phyloP scores from a whole-genome alignment of 139 green algal genomes.

The Nannochloris sp. region DNA sequence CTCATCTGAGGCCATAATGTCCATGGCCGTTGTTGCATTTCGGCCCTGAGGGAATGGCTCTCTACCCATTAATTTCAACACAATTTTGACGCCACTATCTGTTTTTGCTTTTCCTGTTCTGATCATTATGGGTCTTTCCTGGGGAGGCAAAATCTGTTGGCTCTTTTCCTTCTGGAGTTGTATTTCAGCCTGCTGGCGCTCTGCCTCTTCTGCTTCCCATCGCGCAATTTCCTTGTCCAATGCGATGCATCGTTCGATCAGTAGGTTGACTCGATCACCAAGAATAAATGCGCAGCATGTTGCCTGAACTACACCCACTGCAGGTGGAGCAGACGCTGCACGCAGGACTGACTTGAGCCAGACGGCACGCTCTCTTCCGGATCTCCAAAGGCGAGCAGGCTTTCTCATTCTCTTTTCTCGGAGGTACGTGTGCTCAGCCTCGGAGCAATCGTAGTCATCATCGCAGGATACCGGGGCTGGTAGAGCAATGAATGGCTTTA shows the following conservation, averaged over 20 bases:
- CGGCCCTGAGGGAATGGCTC: slow-evolving; percentile 22
- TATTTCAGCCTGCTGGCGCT: background rate
- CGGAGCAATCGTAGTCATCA: slow-evolving; percentile 29
- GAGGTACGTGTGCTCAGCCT: slow-evolving; percentile 26
- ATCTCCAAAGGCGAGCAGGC: slow-evolving; percentile 28
- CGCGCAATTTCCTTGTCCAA: slow-evolving; percentile 13
- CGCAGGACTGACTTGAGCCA: slow-evolving; percentile 16
- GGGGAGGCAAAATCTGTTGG: background rate
- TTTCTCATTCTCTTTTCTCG: slow-evolving; percentile 27
- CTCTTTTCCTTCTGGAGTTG: background rate
- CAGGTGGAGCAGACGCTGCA: background rate
- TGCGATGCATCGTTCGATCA: slow-evolving; percentile 18
- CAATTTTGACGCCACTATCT: slow-evolving; percentile 15
- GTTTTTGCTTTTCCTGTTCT: slow-evolving; percentile 33
- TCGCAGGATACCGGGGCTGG: slow-evolving; percentile 1
- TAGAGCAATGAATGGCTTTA: background rate
- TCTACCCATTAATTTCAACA: slow-evolving; percentile 29
- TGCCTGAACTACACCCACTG: background rate
- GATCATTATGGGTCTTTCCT: slow-evolving; percentile 32
- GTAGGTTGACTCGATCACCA: slow-evolving; percentile 17
- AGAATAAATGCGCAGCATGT: slow-evolving; percentile 23
- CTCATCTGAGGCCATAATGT: slow-evolving; percentile 15
- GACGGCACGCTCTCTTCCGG: slow-evolving; percentile 26
- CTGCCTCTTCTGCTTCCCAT: slow-evolving; percentile 20
- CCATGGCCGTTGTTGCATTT: slow-evolving; percentile 1